Base-by-base conservation (phyloP, 805 yeast species). In the Candida golubevii region DNA sequence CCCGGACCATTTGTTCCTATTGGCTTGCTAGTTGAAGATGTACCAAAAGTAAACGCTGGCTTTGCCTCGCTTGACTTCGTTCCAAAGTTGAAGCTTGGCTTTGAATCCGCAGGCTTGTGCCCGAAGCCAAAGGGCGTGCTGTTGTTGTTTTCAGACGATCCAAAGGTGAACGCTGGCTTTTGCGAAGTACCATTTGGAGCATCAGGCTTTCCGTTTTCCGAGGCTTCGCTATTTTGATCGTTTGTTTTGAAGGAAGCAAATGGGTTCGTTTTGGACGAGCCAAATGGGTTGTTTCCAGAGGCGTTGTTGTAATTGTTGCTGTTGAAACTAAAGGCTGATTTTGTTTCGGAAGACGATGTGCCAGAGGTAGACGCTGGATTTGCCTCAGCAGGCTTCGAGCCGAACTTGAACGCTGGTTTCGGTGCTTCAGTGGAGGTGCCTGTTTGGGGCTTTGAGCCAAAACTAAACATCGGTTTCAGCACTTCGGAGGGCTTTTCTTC, bases 21-120 rank as follows among this genome's bases (percentile, higher is more conserved):
- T 27, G 42, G 35, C 11, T 33, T 12, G 14, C 12, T 37, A 13
- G 35, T 37, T 41, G 8, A 33, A 34, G 35, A 35, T 30, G 27
- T 34, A 28, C 36, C 42, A 33, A 33, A 39, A 26, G 29, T 26
- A 31, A 41, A 41, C n/a, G 30, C 27, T 8, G 44, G 44, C 35
- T 31, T 35, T 10, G 32, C 23, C 6, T 13, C 32, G 7, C 32
- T 33, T 11, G 43, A 13, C 18, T 28, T 23, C 12, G 27, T 14
- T 14, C 37, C 41, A 15, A 37, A 42, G 12, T 28, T 46, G 38
- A 39, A 42, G 4, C 41, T 36, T 7, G 46, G 42, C 13, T 39
- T 36, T 7, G 8, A 12, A 1, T 29, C 23, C n/a, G 23, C 35
- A 26, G 15, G 15, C 3, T 32, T 31, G 4, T 18, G 23, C 23